These are phyloP conservation scores for Primulina eburnea DNA, from an alignment of 257 asterid genomes.

Conservation along the genomic window DNA sequence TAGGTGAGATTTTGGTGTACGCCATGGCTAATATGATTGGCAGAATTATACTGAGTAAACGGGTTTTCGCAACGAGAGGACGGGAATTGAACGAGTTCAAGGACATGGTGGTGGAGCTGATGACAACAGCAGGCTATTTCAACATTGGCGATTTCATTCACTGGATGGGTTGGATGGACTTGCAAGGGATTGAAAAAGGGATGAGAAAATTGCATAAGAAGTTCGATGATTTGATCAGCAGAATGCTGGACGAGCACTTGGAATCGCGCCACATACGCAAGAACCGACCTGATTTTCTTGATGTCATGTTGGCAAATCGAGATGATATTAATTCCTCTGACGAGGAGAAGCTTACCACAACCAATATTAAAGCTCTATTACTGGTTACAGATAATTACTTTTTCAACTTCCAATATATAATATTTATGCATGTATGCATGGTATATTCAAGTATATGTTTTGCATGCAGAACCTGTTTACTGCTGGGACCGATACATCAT, in stretches of 20 bases:
- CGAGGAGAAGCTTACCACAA: constrained; percentile 34
- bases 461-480: constrained; percentile 41
- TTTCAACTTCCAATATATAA: no score
- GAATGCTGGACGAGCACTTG: constrained; percentile 43
- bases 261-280: constrained; percentile 27
- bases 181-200: constrained; percentile 44
- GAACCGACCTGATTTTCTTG: constrained; percentile 46
- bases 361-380: constrained; percentile 47
- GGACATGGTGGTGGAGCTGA: constrained; percentile 56
- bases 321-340: constrained; percentile 23
- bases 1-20: constrained; percentile 40
- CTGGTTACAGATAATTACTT: constrained; percentile 21
- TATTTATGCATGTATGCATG: no score
- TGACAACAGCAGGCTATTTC: constrained; percentile 45
- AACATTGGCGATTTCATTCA: constrained; percentile 54
- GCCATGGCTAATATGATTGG: constrained; percentile 55
- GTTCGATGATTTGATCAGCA: constrained; percentile 39
- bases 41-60: constrained; percentile 40
- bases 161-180: constrained; percentile 48
- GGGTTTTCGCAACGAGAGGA: constrained; percentile 37
- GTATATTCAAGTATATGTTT: no score
- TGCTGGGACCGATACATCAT: constrained; percentile 52
- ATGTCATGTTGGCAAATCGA: constrained; percentile 33
- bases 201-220: constrained; percentile 46
- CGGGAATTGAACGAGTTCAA: constrained; percentile 44